phyloP scores from a whole-genome alignment of 345 rosid species.

The Brassica nigra region DNA sequence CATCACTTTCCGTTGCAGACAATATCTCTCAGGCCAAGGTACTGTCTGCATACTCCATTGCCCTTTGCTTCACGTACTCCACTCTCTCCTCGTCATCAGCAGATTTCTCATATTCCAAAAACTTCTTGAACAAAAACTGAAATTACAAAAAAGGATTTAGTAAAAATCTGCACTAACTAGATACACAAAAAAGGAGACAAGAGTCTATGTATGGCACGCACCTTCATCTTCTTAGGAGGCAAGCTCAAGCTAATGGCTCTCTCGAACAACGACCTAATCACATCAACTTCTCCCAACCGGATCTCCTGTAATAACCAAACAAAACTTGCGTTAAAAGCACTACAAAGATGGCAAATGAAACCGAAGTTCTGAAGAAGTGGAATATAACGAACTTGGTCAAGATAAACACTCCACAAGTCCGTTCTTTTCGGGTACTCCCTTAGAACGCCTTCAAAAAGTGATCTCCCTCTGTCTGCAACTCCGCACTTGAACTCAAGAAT shows the following conservation, averaged over 20 bases:
- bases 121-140: conserved; percentile 90
- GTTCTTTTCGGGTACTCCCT: conserved; percentile 92
- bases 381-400: conserved; percentile 71
- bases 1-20: conserved; percentile 12
- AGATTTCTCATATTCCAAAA: conserved; percentile 69
- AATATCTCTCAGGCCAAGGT: conserved; percentile 39
- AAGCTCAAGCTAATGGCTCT: conserved; percentile 88
- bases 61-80: conserved; percentile 75
- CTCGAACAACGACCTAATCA: conserved; percentile 73
- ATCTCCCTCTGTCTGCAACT: conserved; percentile 84
- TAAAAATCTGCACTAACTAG: not conserved
- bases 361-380: not conserved
- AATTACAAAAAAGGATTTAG: not conserved
- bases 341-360: not conserved
- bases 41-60: conserved; percentile 78
- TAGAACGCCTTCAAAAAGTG: conserved; percentile 83
- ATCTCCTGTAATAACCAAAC: conserved; percentile 60
- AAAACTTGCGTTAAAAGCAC: not conserved
- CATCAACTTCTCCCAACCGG: conserved; percentile 69
- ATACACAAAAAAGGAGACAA: not conserved
- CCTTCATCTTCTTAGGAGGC: conserved; percentile 85
- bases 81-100: conserved; percentile 60
- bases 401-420: conserved; percentile 93
- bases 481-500: conserved; percentile 87
- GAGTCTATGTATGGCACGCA: conserved; percentile 26